Evolutionary conservation across 2,329 filamentous ascomycete genomes (phyloP).

Genomic region (Fusarium sarcochroum): DNA sequence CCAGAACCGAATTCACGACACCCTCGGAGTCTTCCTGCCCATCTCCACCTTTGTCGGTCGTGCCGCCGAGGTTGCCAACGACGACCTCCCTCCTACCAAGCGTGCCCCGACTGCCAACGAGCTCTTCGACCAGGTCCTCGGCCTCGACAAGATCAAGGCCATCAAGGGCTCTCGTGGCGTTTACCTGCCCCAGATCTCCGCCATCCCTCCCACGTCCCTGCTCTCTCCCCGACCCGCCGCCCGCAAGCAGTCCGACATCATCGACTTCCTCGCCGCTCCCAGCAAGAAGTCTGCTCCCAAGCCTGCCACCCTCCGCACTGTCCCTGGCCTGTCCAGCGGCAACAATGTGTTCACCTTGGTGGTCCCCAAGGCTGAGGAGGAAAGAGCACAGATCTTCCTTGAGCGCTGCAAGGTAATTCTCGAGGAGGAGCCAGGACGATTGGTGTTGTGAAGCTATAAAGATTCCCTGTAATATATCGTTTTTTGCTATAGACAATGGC

Average conservation of each 20-base stretch:
- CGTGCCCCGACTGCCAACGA: constrained; percentile 78
- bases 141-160: constrained; percentile 66
- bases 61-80: constrained; percentile 89
- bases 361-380: constrained; percentile 85
- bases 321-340: constrained; percentile 66
- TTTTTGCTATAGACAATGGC: constrained; percentile 48
- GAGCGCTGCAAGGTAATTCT: constrained; percentile 88
- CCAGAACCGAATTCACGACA: constrained; percentile 83
- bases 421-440: constrained; percentile 82
- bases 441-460: constrained; percentile 70
- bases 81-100: constrained; percentile 79
- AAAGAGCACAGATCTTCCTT: constrained; percentile 84
- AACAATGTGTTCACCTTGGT: constrained; percentile 86
- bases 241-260: constrained; percentile 73
- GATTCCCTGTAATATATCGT: constrained; percentile 52
- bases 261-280: constrained; percentile 79
- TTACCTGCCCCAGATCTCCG: constrained; percentile 80
- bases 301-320: constrained; percentile 50
- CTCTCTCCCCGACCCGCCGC: constrained; percentile 51
- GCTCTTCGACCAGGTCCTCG: constrained; percentile 91
- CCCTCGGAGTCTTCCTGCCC: constrained; percentile 84
- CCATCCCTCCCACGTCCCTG: constrained; percentile 63
- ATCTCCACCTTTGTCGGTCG: constrained; percentile 89
- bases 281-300: constrained; percentile 49
- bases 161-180: constrained; percentile 70